Evolutionary conservation across 345 rosid genomes (phyloP), one percentile per base, ranked within the genome.

Genomic region (Rubroshorea leprosula): DNA sequence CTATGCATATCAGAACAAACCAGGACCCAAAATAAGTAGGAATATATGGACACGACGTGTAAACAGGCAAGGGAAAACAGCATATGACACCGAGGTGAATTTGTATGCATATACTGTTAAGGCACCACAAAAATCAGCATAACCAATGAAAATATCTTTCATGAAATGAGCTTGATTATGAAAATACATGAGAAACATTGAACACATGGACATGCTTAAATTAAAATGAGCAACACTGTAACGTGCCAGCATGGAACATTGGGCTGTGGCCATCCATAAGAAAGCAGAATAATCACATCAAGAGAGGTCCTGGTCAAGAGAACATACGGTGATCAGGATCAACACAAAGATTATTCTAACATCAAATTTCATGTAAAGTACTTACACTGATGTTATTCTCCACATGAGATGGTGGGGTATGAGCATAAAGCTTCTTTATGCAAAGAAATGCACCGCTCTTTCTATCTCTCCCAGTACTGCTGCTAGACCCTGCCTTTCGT

Each of bases 381-480:
- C 8, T 11, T 46, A 61, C 62, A 64, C 49, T 55, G 54, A 29
- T 61, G 60, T 72, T 64, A 67, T 61, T 61, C 56, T 49, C 35
- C 41, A 38, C 27, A 35, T 61, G 49, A 61, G 39, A 27, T 38
- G 35, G 64, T 50, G 64, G 64, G 54, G 64, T 23, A 50, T 21
- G 49, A 60, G 31, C 56, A 31, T 63, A 83, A 84, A 84, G 86
- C 75, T 44, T 73, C 88, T 90, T 86, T 83, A 77, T 69, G 78
- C 68, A 75, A 76, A 75, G 77, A 80, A 71, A 76, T 64, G 77
- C 73, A 68, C 63, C 64, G 53, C 60, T 53, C 53, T 63, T 66
- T 68, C 63, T 67, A 27, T 67, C 65, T 58, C 49, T 43, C 63
- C 65, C 67, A 63, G 47, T 52, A 20, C 62, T 41, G 43, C 65